Conservation (phyloP, 352 stramenopile genomes). For the Detonula confervacea region DNA sequence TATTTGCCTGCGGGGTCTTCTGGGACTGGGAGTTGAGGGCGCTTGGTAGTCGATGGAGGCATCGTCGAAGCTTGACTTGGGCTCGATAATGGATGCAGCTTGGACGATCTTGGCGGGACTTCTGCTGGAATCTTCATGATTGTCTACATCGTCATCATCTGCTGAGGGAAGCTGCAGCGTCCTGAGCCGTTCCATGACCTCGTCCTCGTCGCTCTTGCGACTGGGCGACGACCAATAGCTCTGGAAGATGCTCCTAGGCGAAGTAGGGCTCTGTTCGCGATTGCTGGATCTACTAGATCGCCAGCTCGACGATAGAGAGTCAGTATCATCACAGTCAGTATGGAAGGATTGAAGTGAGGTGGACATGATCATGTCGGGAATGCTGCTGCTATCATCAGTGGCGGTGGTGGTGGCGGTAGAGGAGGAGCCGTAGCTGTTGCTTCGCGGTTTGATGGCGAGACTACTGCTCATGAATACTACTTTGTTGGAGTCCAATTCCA, state of each 20-base stretch:
- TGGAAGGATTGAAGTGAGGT: neutral
- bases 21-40: neutral
- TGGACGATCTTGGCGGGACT: neutral
- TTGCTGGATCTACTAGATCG: neutral
- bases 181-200: neutral
- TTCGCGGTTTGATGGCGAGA: neutral
- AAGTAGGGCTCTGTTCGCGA: conserved; percentile 4
- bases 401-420: neutral
- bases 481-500: too few relatives aligned
- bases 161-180: conserved; percentile 6
- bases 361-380: conserved; percentile 8
- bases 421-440: neutral
- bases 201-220: neutral
- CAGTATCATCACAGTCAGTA: conserved; percentile 61
- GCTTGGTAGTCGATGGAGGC: conserved; percentile 11
- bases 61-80: neutral
- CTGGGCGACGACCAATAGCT: conserved; percentile 30
- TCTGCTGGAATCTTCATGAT: neutral
- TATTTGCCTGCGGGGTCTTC: conserved; percentile 34
- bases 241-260: conserved; percentile 30
- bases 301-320: conserved; percentile 19
- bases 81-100: neutral
- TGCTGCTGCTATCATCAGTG: too few relatives aligned
- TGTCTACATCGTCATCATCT: neutral
- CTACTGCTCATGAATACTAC: too few relatives aligned